These are phyloP conservation scores for Fusarium sp. DNA, from an alignment of 2,329 filamentous ascomycete genomes.

Conservation along the genomic window DNA sequence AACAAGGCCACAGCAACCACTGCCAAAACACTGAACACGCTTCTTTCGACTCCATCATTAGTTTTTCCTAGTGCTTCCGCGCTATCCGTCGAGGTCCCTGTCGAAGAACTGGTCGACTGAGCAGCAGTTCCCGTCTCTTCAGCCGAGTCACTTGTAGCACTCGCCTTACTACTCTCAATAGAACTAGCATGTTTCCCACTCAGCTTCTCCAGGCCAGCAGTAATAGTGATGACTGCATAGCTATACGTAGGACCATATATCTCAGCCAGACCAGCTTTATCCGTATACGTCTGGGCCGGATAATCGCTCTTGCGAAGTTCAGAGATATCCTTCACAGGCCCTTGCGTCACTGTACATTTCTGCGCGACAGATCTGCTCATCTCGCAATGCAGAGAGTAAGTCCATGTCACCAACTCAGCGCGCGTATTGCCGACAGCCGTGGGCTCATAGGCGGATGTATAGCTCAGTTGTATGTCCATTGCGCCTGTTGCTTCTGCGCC, in stretches of 20 bases:
- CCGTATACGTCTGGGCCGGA: neutral
- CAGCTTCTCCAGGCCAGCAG: neutral
- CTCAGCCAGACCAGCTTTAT: neutral
- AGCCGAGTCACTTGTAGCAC: neutral
- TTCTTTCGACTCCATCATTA: accelerated
- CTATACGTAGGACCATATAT: constrained; percentile 5
- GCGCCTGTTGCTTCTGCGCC: neutral
- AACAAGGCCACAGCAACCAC: neutral
- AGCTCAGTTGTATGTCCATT: neutral
- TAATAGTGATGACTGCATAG: neutral
- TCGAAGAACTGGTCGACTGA: neutral
- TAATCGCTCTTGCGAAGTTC: neutral
- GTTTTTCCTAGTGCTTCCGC: neutral
- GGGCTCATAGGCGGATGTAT: neutral
- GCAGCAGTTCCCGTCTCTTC: no score
- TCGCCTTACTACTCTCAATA: neutral
- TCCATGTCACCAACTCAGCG: neutral
- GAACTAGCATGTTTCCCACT: neutral
- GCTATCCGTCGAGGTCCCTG: accelerated
- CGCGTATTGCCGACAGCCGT: neutral
- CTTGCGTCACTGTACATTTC: neutral
- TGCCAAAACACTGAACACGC: accelerated
- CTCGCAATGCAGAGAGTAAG: neutral
- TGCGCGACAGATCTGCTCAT: constrained; percentile 5
- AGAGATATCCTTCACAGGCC: neutral